Conservation (phyloP, 2,329 filamentous ascomycete genomes). For the Emmonsiellopsis sp. region DNA sequence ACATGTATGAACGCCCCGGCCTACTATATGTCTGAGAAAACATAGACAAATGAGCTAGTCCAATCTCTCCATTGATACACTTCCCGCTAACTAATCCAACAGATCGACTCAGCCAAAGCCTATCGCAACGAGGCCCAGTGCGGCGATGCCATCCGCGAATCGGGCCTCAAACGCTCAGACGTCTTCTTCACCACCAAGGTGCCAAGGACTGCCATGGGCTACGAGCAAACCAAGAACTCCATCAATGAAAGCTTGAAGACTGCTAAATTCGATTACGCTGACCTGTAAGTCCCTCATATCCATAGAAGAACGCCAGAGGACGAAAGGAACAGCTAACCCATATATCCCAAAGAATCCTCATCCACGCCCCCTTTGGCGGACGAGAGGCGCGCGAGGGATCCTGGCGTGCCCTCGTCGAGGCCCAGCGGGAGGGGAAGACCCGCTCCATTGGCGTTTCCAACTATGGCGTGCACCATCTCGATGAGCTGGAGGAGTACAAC, state of each 20-base stretch:
- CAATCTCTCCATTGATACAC: too few relatives aligned
- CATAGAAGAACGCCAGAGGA: background rate
- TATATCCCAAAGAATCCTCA: constrained; percentile 21
- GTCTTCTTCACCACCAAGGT: constrained; percentile 58
- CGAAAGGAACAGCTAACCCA: background rate
- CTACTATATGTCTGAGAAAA: too few relatives aligned
- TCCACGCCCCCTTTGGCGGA: constrained; percentile 31
- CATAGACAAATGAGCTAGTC: too few relatives aligned
- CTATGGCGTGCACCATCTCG: constrained; percentile 30
- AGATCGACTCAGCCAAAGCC: constrained; percentile 49
- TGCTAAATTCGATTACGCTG: constrained; percentile 56
- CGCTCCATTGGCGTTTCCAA: constrained; percentile 34
- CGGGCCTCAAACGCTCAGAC: constrained; percentile 43
- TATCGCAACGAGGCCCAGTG: constrained; percentile 52
- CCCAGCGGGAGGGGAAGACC: constrained; percentile 25
- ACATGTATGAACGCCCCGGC: constrained; percentile 36
- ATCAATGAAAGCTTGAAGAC: constrained; percentile 55
- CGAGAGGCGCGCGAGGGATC: constrained; percentile 28
- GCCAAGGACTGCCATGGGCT: constrained; percentile 44
- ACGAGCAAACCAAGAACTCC: constrained; percentile 54
- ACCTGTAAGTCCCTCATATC: constrained; percentile 40
- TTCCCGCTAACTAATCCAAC: background rate
- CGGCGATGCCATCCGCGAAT: constrained; percentile 42
- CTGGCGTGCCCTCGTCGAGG: constrained; percentile 33
- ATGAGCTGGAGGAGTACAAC: constrained; percentile 33